These are phyloP conservation scores for Yamadazyma jaroonii DNA, from an alignment of 1,139 yeast genomes.

Conservation along the genomic window DNA sequence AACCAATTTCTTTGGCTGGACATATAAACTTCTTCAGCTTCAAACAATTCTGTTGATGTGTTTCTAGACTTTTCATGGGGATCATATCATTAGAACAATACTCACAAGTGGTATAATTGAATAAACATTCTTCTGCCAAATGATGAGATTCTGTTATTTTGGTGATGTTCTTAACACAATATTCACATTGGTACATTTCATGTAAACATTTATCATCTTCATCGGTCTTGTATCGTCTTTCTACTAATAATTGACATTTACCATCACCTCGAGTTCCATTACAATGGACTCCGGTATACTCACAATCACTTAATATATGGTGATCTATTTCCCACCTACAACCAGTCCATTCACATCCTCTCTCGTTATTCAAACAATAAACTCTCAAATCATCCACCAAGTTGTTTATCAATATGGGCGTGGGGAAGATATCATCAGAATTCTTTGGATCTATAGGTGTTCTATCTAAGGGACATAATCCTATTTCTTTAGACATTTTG, in stretches of 20 bases:
- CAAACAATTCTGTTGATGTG: slow-evolving; percentile 35
- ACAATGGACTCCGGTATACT: slow-evolving; percentile 50
- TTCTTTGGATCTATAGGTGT: slow-evolving; percentile 40
- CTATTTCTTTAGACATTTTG: slow-evolving; percentile 26
- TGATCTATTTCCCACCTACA: slow-evolving; percentile 58
- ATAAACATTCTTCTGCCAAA: slow-evolving; percentile 36
- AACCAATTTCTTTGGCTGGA: slow-evolving; percentile 42
- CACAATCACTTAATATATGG: slow-evolving; percentile 52
- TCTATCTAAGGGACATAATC: slow-evolving; percentile 64
- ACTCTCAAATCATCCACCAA: slow-evolving; percentile 62
- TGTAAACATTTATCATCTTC: slow-evolving; percentile 30
- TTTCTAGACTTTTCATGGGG: slow-evolving; percentile 28
- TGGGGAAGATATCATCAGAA: slow-evolving; percentile 50
- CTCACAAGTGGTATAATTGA: slow-evolving; percentile 39
- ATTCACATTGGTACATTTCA: slow-evolving; percentile 29
- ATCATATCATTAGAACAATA: slow-evolving; percentile 42
- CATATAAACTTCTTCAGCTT: slow-evolving; percentile 33
- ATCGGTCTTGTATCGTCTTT: slow-evolving; percentile 12
- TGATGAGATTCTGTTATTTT: slow-evolving; percentile 32
- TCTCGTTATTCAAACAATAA: slow-evolving; percentile 46
- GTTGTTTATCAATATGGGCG: slow-evolving; percentile 61
- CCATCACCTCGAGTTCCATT: slow-evolving; percentile 21
- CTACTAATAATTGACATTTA: slow-evolving; percentile 11
- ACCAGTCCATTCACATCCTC: slow-evolving; percentile 62
- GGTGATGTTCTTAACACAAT: slow-evolving; percentile 37